Evolutionary conservation across 805 yeast genomes (phyloP).

Genomic region (Kazachstania viticola): DNA sequence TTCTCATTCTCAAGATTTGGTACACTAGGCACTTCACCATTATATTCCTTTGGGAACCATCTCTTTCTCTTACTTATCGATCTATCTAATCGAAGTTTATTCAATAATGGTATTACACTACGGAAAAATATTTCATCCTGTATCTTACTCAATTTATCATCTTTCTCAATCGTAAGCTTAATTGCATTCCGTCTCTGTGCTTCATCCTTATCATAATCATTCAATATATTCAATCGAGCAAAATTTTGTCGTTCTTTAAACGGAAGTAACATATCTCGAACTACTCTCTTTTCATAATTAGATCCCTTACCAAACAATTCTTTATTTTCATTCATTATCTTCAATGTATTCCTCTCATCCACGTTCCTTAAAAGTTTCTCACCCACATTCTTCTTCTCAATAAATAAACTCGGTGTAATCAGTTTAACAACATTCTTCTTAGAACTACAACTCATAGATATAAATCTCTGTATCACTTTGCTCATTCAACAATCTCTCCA

Average conservation of each 20-base stretch:
- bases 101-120: slow-evolving; percentile 14
- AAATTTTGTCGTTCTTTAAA: slow-evolving; percentile 14
- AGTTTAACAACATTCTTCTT: no score
- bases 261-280: slow-evolving; percentile 22
- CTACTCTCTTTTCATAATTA: slow-evolving; percentile 16
- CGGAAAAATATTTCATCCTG: slow-evolving; percentile 9
- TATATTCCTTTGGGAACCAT: slow-evolving; percentile 11
- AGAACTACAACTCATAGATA: no score
- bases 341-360: no score
- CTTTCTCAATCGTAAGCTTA: neutral
- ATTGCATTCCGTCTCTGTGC: slow-evolving; percentile 3
- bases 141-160: neutral
- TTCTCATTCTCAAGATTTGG: slow-evolving; percentile 18
- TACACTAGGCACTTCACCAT: slow-evolving; percentile 28
- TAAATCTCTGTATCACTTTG: no score
- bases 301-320: slow-evolving; percentile 24
- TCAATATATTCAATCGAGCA: slow-evolving; percentile 15
- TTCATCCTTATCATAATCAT: slow-evolving; percentile 12
- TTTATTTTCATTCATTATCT: no score
- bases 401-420: no score
- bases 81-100: slow-evolving; percentile 5
- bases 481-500: no score
- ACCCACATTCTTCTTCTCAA: no score
- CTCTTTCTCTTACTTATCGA: neutral
- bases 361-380: no score